Evolutionary conservation across 2,329 filamentous ascomycete genomes (phyloP).

Genomic region (Beauveria sp.): DNA sequence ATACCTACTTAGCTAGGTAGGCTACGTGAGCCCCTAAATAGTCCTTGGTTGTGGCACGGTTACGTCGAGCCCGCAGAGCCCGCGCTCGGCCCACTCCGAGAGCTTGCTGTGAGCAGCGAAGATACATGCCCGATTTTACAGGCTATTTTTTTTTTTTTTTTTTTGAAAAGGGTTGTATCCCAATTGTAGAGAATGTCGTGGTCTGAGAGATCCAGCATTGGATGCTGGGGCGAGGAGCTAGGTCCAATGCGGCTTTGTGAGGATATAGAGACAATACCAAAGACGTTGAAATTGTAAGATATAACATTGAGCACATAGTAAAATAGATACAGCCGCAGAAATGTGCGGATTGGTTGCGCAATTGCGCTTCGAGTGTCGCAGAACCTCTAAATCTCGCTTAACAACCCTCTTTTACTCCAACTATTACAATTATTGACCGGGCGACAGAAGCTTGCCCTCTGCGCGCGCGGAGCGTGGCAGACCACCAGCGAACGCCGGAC

Average conservation of each 20-base stretch:
- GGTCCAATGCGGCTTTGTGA: background rate
- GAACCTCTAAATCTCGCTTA: constrained; percentile 3
- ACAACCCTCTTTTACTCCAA: constrained; percentile 12
- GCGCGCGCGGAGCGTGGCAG: constrained; percentile 69
- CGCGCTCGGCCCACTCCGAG: background rate
- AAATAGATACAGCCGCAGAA: constrained; percentile 14
- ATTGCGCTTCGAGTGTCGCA: background rate
- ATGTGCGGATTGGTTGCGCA: constrained; percentile 10
- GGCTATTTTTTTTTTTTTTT: too few relatives aligned
- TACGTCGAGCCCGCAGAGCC: background rate
- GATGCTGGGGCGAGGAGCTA: background rate
- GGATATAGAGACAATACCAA: background rate
- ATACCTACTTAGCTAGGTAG: too few relatives aligned
- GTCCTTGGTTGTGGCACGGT: background rate
- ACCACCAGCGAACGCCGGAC: constrained; percentile 73
- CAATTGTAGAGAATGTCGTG: too few relatives aligned
- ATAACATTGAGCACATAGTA: constrained; percentile 13
- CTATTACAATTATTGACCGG: constrained; percentile 64
- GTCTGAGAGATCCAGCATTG: background rate
- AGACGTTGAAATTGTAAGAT: background rate
- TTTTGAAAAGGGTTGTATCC: too few relatives aligned
- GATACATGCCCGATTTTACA: background rate
- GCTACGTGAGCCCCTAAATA: background rate
- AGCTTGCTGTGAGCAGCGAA: background rate
- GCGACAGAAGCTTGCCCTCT: constrained; percentile 78